Conservation (phyloP, 75 land plant species). For the Larix kaempferi region DNA sequence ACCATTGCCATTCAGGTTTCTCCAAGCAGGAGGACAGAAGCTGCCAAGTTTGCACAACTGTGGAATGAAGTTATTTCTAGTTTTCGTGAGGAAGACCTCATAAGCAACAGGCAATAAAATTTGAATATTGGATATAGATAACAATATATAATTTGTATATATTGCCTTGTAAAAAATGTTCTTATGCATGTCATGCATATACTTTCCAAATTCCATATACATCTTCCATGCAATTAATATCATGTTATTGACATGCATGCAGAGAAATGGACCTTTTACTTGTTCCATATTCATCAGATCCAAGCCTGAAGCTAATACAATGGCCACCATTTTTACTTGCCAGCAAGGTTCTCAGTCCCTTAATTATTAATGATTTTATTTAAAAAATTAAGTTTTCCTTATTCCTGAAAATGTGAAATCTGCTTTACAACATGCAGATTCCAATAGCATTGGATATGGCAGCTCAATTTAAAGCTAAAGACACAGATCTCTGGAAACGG, state of each 20-base stretch:
- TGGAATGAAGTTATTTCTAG: slow-evolving; percentile 98
- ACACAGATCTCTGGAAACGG: slow-evolving; percentile 78
- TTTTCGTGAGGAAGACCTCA: slow-evolving; percentile 95
- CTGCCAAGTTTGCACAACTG: slow-evolving; percentile 95
- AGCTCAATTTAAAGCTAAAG: slow-evolving; percentile 64
- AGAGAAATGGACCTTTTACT: slow-evolving; percentile 97
- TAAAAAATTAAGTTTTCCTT: background rate
- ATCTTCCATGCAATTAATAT: background rate
- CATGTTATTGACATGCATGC: slow-evolving; percentile 4
- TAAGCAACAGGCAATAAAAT: slow-evolving; percentile 77
- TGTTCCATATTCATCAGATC: slow-evolving; percentile 95
- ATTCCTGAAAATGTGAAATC: background rate
- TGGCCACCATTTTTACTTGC: slow-evolving; percentile 99
- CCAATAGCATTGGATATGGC: slow-evolving; percentile 88
- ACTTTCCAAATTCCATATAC: background rate
- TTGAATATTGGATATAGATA: background rate
- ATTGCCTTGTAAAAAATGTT: background rate
- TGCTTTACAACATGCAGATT: slow-evolving; percentile 40
- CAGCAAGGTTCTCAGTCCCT: slow-evolving; percentile 73
- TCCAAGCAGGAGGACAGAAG: slow-evolving; percentile 71
- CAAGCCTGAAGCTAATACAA: slow-evolving; percentile 78
- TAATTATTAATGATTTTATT: slow-evolving; percentile 4
- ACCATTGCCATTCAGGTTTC: slow-evolving; percentile 30
- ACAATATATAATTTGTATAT: background rate
- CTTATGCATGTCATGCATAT: background rate